phyloP scores from a whole-genome alignment of 192 early-diverging fungal species.

The Podila epigama region DNA sequence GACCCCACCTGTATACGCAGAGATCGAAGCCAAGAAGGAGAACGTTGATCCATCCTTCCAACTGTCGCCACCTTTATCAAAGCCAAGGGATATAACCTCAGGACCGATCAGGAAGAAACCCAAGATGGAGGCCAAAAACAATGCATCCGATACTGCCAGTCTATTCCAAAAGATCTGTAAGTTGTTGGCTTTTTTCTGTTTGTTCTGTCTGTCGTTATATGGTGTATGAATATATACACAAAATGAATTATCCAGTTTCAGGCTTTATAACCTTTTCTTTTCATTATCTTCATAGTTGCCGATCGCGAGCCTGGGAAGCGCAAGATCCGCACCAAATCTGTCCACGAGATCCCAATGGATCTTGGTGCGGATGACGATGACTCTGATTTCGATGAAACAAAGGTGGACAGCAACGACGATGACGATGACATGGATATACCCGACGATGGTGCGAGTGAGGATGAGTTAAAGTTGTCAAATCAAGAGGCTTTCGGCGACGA shows the following conservation, averaged over 20 bases:
- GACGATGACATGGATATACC: constrained; percentile 44
- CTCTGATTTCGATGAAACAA: constrained; percentile 49
- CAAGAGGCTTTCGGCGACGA: constrained; percentile 40
- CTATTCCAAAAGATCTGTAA: constrained; percentile 51
- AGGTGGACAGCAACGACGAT: constrained; percentile 32
- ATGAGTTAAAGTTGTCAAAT: constrained; percentile 18
- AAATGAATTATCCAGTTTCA: neutral
- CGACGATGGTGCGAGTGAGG: constrained; percentile 45
- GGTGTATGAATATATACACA: no score
- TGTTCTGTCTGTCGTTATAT: no score
- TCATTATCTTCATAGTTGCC: constrained; percentile 28
- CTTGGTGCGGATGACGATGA: constrained; percentile 47
- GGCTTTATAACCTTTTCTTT: neutral
- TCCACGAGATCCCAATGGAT: constrained; percentile 48
- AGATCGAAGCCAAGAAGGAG: neutral
- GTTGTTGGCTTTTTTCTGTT: no score
- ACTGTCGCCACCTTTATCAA: constrained; percentile 1
- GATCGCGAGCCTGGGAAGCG: constrained; percentile 56
- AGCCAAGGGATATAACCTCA: no score
- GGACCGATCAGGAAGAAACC: constrained; percentile 32
- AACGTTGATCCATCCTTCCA: neutral
- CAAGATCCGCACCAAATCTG: constrained; percentile 51
- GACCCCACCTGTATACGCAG: no score
- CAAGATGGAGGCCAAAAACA: constrained; percentile 24
- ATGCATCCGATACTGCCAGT: constrained; percentile 38